Percentiles rank a stretch among this genome's conserved stretches.
Evolutionary conservation across 345 rosid species (phyloP).

Genomic region (Syzygium aqueum): DNA sequence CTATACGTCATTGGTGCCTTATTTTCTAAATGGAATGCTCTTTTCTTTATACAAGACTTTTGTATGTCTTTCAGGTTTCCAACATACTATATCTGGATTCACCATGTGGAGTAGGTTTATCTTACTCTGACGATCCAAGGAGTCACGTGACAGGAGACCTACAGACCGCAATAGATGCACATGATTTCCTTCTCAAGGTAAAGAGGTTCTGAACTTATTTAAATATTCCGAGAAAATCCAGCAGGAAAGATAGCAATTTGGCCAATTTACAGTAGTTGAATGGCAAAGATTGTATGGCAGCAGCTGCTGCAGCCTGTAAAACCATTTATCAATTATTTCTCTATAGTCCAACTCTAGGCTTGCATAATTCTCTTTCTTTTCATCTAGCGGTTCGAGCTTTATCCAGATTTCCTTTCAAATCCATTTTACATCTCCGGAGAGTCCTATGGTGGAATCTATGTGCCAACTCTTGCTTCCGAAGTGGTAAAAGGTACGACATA

Average conservation of each 20-base stretch:
- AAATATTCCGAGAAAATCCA: not conserved
- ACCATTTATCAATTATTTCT: too few relatives aligned
- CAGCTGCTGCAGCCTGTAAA: not conserved
- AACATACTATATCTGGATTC: conserved; percentile 51
- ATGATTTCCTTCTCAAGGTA: conserved; percentile 46
- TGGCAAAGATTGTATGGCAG: not conserved
- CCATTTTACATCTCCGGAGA: conserved; percentile 40
- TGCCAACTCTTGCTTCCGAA: conserved; percentile 30
- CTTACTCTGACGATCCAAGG: conserved; percentile 23
- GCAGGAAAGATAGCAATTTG: too few relatives aligned
- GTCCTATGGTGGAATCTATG: conserved; percentile 37
- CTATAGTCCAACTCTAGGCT: too few relatives aligned
- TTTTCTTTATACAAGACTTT: not conserved
- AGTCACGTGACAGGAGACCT: conserved; percentile 25
- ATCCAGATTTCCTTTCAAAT: conserved; percentile 27
- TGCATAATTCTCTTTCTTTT: not conserved
- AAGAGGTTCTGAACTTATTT: not conserved
- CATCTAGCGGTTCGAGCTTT: conserved; percentile 30
- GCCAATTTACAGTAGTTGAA: too few relatives aligned
- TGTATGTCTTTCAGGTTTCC: conserved; percentile 28
- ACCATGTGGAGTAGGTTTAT: conserved; percentile 51
- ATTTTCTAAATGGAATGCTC: too few relatives aligned
- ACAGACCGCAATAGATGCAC: conserved; percentile 36
- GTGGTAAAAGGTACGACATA: conserved; percentile 16
- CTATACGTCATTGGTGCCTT: not conserved